Evolutionary conservation across 1,284 basidiomycete genomes (phyloP), one percentile per base, ranked within the genome.

Genomic region (Ustilago vetiveriae): DNA sequence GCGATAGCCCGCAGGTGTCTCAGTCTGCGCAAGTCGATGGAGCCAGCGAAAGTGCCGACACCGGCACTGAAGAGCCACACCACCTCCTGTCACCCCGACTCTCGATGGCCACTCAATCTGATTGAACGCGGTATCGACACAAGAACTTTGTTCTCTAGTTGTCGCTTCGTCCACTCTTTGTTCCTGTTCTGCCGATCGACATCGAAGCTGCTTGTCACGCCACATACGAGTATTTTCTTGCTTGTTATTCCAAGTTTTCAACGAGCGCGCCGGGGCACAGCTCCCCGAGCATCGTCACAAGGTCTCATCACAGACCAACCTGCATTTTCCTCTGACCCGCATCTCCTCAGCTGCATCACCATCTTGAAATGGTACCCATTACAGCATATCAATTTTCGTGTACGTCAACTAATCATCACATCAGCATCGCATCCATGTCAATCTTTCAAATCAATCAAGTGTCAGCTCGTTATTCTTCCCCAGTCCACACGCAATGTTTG

Each of bases 391-490:
- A 26, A 35, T 27, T n/a, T n/a, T n/a, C n/a, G n/a, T n/a, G n/a
- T n/a, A n/a, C n/a, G n/a, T n/a, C n/a, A n/a, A n/a, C n/a, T n/a
- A n/a, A n/a, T n/a, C n/a, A n/a, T n/a, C n/a, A 37, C n/a, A 4
- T 37, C 29, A 45, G 42, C 48, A 58, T 50, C 48, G 49, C 57
- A 60, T 48, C 41, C 8, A n/a, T 16, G 7, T 17, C 22, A 24
- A 33, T 48, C 45, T 27, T 16, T 38, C 41, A 52, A n/a, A 14
- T 32, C 41, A 35, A 33, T 33, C 29, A 44, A 27, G 9, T 29
- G 27, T 29, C 27, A 29, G 27, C 27, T 6, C 27, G 27, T 29
- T 13, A 13, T 16, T 40, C 22, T 10, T 3, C 8, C 39, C n/a
- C n/a, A n/a, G n/a, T n/a, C n/a, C n/a, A n/a, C n/a, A n/a, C n/a